These are phyloP conservation scores for Hysterangium stoloniferum DNA, from an alignment of 768 basidiomycete species.

Conservation along the genomic window DNA sequence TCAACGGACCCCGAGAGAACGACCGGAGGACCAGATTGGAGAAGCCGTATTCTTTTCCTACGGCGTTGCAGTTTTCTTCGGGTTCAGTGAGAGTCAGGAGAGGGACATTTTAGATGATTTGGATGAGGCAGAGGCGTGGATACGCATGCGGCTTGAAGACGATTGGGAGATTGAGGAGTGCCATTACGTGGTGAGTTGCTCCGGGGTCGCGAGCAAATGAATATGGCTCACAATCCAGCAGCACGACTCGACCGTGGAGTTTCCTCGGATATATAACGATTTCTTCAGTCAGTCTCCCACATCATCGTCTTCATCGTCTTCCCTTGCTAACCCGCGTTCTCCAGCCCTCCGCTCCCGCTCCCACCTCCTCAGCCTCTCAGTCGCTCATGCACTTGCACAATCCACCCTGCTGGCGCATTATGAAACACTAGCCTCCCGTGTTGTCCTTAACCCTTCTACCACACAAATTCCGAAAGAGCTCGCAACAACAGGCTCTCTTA, in stretches of 20 bases:
- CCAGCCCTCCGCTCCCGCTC: slow-evolving; percentile 87
- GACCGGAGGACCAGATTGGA: slow-evolving; percentile 45
- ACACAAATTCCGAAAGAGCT: slow-evolving; percentile 80
- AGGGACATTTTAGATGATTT: slow-evolving; percentile 79
- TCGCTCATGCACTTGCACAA: slow-evolving; percentile 90
- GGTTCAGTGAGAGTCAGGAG: slow-evolving; percentile 74
- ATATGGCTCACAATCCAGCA: no score
- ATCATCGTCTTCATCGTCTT: background rate
- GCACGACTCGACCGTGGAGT: slow-evolving; percentile 79
- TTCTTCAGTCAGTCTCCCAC: slow-evolving; percentile 69
- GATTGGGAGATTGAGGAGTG: slow-evolving; percentile 93
- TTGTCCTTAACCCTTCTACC: slow-evolving; percentile 70
- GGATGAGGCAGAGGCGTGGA: slow-evolving; percentile 60
- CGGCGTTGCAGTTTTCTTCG: slow-evolving; percentile 91
- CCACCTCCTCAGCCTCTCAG: slow-evolving; percentile 85
- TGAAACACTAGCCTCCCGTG: slow-evolving; percentile 68
- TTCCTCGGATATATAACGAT: slow-evolving; percentile 92
- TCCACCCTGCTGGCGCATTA: slow-evolving; percentile 87
- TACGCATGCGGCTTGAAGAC: slow-evolving; percentile 48
- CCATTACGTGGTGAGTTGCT: slow-evolving; percentile 65
- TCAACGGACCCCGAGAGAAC: background rate
- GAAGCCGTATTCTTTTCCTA: slow-evolving; percentile 80
- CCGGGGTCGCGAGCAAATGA: no score
- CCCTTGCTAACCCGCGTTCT: slow-evolving; percentile 1
- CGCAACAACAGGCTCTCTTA: slow-evolving; percentile 66